Evolutionary conservation across 2,329 filamentous ascomycete species (phyloP), one percentile per base, ranked within the genome.

Genomic region (Aspergillus brunneoviolaceus): DNA sequence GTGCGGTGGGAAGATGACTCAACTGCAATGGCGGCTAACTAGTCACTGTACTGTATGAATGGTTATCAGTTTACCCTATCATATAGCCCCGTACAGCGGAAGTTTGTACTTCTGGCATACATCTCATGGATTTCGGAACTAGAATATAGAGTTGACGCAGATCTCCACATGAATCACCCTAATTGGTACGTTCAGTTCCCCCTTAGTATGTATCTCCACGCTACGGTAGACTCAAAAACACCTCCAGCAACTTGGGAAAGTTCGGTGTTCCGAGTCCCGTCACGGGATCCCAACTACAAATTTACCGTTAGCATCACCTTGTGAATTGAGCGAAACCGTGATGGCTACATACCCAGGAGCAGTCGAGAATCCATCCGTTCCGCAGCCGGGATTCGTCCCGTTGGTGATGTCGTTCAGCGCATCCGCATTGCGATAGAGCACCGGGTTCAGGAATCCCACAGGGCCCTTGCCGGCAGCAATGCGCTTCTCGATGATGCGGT

Each of bases 381-480:
- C 58, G 49, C 58, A 56, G 2, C 58, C 58, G 1, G 58, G 58
- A 10, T 60, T 60, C 1, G 49, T 31, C 1, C 52, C 52, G 11
- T 60, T 60, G 6, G 58, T 60, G 29, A 60, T 60, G 52, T 60
- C 58, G 16, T 60, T 60, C 49, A 60, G 16, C 1, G 50, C 58
- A 10, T 35, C 42, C 9, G 58, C 33, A 11, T 56, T 51, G 9
- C 50, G 49, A 14, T 60, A 60, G 23, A 60, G 49, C 0, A 60
- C 58, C 2, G 58, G 58, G 9, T 60, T 60, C 10, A 60, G 10
- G 39, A 60, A 60, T 0, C 58, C 58, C 14, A 60, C 23, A 1
- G 58, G 52, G 2, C 58, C 58, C 48, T 60, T 60, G 1, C 58
- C 58, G 27, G 49, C 39, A 1, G 58, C 58, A 6, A 60, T 50